Conservation (phyloP, 2,329 filamentous ascomycete genomes). For the Septoria linicola region DNA sequence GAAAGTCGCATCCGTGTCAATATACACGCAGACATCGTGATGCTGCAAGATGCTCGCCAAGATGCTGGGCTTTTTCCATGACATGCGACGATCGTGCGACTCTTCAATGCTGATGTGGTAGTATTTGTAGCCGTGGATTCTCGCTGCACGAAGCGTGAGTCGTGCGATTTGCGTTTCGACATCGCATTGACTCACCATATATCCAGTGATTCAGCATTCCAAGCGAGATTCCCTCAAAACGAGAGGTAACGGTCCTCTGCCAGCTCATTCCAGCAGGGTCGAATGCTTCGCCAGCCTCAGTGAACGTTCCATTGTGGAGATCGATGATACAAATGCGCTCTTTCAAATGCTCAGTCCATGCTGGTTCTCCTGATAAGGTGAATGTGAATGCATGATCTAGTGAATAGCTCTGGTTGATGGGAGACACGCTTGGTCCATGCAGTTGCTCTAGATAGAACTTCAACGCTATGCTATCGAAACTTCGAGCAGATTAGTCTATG, state of each 20-base stretch:
- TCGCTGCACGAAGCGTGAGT: no score
- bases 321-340: slow-evolving; percentile 13
- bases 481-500: neutral
- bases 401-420: neutral
- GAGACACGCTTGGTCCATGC: neutral
- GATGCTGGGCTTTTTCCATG: slow-evolving; percentile 13
- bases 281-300: neutral
- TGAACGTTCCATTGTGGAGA: slow-evolving; percentile 11
- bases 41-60: slow-evolving; percentile 7
- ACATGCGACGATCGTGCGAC: slow-evolving; percentile 10
- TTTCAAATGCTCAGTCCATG: slow-evolving; percentile 4
- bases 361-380: neutral
- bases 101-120: slow-evolving; percentile 12
- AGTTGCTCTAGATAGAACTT: neutral
- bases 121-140: slow-evolving; percentile 18
- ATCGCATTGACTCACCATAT: no score
- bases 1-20: slow-evolving; percentile 16
- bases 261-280: slow-evolving; percentile 7
- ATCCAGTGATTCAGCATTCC: slow-evolving; percentile 17
- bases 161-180: no score
- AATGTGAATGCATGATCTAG: slow-evolving; percentile 4
- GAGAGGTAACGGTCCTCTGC: neutral
- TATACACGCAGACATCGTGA: slow-evolving; percentile 13
- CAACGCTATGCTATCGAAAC: slow-evolving; percentile 1
- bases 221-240: slow-evolving; percentile 9